Base-by-base conservation (phyloP, 306 rosid species). In the Hippophae tibetana region DNA sequence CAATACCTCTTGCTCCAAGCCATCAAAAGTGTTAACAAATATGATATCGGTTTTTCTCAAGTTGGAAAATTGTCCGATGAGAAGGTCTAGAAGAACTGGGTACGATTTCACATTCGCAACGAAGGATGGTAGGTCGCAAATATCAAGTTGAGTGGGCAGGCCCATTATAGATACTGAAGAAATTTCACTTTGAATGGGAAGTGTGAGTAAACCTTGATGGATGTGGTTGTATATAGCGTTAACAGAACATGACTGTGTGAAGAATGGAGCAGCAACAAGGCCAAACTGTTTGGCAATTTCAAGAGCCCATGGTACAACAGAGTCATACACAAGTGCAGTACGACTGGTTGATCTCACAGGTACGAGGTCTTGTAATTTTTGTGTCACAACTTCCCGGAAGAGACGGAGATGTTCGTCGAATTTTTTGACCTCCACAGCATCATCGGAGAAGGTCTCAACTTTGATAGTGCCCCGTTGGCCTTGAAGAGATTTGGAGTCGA, bases 11-110 rank as follows among this genome's bases (percentile, higher is more conserved):
- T 53, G 31, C 75, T 85, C 93, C 13, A 85, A 52, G 11, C 71
- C 72, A 60, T 77, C 53, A 43, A 82, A 82, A 7, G 86, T 85
- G 67, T 85, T 85, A 0, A 48, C 56, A 38, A 85, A 82, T 61
- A 72, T 56, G 78, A 78, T 79, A 48, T 85, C 84, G 45, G 79
- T 88, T 10, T 46, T n/a, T 27, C 61, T 38, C 70, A 82, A 67
- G 82, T 79, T 12, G 80, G 63, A 67, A 72, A 85, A 31, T 85
- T 88, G 12, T 54, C 73, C 73, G 82, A 13, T 25, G 79, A 75
- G 88, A 85, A 77, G 3, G 73, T 78, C 89, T 79, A 18, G 67
- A 82, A 85, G 58, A 74, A 84, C 0, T 88, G 89, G 72, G 79
- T 60, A 58, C 93, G 75, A 1, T 77, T 57, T 0, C 88, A 88